Evolutionary conservation across 495 filamentous ascomycete species (phyloP), one percentile per base, ranked within the genome.

Genomic region (Lophiostoma macrostomum): DNA sequence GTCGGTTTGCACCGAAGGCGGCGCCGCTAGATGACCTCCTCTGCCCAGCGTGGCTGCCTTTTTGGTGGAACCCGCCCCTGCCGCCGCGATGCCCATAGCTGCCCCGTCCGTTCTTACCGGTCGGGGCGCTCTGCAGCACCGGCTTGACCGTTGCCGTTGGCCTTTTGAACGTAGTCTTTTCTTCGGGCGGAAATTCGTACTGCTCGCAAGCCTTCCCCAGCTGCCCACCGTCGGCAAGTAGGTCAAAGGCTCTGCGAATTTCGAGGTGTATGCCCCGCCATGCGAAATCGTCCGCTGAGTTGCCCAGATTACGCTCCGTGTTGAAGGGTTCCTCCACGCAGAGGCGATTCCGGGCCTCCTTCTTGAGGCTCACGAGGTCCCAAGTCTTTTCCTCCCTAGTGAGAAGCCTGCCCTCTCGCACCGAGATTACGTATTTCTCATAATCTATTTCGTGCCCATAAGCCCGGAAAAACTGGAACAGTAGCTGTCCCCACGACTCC

Each of bases 281-380:
- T 0, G 93, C 93, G 2, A 83, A 90, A 65, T 95, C 91, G 63
- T 98, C 93, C 7, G 93, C 93, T 18, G 93, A 96, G 61, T 97
- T 97, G 0, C 91, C 93, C 41, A 98, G 75, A 68, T 98, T 98
- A n/a, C 94, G 79, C n/a, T 72, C 74, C 23, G 78, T 85, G 61
- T 95, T 98, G 75, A 98, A 98, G 2, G 93, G 94, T 65, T 98
- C 93, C 66, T 98, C 94, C 22, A 97, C 86, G 66, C 93, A 96
- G 37, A 98, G 78, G 37, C 84, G 78, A 63, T 95, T 91, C 35
- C 54, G 47, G 13, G 52, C 65, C 31, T 70, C 66, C 43, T 67
- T 78, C 65, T 63, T 90, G 86, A 45, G 81, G 71, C 58, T 79
- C 73, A 42, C 86, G 65, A 61, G 86, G 78, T 68, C 50, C 93